Evolutionary conservation across 352 stramenopile species (phyloP).

Genomic region (Peronospora destructor): DNA sequence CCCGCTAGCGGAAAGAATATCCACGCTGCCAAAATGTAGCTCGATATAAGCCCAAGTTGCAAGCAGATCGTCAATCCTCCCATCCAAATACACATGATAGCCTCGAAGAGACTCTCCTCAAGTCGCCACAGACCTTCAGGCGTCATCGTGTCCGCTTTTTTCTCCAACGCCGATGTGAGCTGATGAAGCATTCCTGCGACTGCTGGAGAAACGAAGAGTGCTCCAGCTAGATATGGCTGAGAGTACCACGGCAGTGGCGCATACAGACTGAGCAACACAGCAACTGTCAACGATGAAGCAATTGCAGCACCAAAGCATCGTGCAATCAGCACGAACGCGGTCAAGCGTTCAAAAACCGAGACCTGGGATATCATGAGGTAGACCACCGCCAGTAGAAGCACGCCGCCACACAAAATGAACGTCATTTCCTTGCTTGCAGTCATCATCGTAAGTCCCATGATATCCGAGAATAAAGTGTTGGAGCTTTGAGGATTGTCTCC

Average conservation of each 20-base stretch:
- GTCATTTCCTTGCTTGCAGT: constrained; percentile 43
- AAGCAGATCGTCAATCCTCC: constrained; percentile 33
- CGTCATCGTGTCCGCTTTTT: constrained; percentile 15
- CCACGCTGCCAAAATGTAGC: constrained; percentile 57
- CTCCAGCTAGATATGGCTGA: constrained; percentile 39
- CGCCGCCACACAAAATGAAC: constrained; percentile 32
- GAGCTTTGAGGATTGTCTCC: constrained; percentile 47
- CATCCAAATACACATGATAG: constrained; percentile 43
- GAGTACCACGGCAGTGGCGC: constrained; percentile 67
- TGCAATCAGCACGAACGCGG: constrained; percentile 34
- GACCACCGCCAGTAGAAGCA: constrained; percentile 34
- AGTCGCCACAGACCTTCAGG: constrained; percentile 40
- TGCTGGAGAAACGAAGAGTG: constrained; percentile 36
- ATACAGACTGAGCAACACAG: constrained; percentile 47
- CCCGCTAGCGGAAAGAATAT: constrained; percentile 53
- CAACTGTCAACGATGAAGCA: constrained; percentile 32
- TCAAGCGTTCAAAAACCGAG: constrained; percentile 30
- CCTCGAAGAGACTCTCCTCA: constrained; percentile 61
- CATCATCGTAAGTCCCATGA: constrained; percentile 56
- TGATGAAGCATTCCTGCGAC: constrained; percentile 55
- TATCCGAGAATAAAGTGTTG: constrained; percentile 70
- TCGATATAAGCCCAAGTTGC: constrained; percentile 39
- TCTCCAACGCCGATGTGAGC: constrained; percentile 29
- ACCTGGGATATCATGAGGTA: constrained; percentile 49
- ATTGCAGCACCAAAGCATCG: constrained; percentile 34